These are phyloP conservation scores for Fusarium chaquense DNA, from an alignment of 2,329 filamentous ascomycete genomes.

Conservation along the genomic window DNA sequence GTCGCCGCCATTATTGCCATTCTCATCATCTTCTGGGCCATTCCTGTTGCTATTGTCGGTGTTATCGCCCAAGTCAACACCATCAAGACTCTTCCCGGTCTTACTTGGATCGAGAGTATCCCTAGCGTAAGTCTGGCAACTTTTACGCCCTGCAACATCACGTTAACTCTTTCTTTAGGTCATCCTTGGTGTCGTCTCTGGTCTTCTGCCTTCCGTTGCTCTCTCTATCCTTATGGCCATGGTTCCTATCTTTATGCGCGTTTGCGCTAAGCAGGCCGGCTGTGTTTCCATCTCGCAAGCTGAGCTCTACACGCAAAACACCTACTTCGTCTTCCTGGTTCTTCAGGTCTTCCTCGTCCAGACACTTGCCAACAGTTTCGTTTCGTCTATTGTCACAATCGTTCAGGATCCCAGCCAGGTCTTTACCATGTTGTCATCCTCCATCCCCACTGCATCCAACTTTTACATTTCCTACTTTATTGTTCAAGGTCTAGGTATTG, in stretches of 20 bases:
- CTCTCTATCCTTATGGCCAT: slow-evolving; percentile 86
- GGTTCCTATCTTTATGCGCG: slow-evolving; percentile 75
- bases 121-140: slow-evolving; percentile 59
- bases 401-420: slow-evolving; percentile 70
- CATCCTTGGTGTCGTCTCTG: slow-evolving; percentile 84
- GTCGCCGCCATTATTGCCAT: slow-evolving; percentile 75
- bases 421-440: slow-evolving; percentile 74
- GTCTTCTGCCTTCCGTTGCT: slow-evolving; percentile 82
- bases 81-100: slow-evolving; percentile 74
- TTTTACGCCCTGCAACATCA: neutral
- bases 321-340: slow-evolving; percentile 91
- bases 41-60: slow-evolving; percentile 82
- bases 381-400: slow-evolving; percentile 74
- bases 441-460: slow-evolving; percentile 86
- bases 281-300: slow-evolving; percentile 82
- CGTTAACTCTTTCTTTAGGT: slow-evolving; percentile 28
- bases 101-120: slow-evolving; percentile 79
- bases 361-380: slow-evolving; percentile 83
- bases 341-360: slow-evolving; percentile 94
- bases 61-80: slow-evolving; percentile 85
- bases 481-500: slow-evolving; percentile 82
- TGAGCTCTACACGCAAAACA: slow-evolving; percentile 91
- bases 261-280: slow-evolving; percentile 81
- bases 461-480: slow-evolving; percentile 95
- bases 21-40: slow-evolving; percentile 87